Evolutionary conservation across 257 asterid species (phyloP).

Genomic region (Orobanche coerulescens): DNA sequence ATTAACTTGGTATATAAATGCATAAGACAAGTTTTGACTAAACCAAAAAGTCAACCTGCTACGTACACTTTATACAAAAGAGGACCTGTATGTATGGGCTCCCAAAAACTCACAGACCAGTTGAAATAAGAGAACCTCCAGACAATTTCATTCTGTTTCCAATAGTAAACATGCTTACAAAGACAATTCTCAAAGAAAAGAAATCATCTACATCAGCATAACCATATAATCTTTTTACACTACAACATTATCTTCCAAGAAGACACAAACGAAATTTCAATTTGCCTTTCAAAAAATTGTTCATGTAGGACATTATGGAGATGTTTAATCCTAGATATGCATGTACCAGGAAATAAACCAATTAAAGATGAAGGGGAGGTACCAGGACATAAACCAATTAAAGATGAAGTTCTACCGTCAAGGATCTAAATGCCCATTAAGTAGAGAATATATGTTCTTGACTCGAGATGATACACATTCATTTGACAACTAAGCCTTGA

Average conservation of each 20-base stretch:
- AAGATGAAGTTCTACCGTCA: not conserved
- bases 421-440: not conserved
- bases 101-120: not conserved
- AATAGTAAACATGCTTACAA: constrained; percentile 1
- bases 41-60: constrained; percentile 3
- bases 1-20: not conserved
- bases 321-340: not conserved
- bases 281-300: not conserved
- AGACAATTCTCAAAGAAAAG: constrained; percentile 4
- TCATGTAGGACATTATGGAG: constrained; percentile 4
- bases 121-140: not conserved
- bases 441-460: not conserved
- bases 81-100: not conserved
- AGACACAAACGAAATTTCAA: not conserved
- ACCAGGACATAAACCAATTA: not conserved
- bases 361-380: no score
- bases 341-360: constrained; percentile 3
- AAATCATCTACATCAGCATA: not conserved
- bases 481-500: constrained; percentile 3
- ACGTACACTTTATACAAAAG: not conserved
- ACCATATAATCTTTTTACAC: not conserved
- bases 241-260: not conserved
- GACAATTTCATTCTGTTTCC: not conserved
- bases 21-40: not conserved
- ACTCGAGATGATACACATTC: constrained; percentile 4